A percentile compares a stretch with the other conserved stretches of the same genome.
Evolutionary conservation across 1,139 yeast genomes (phyloP).

Genomic region (Suhomyces yuchorum): DNA sequence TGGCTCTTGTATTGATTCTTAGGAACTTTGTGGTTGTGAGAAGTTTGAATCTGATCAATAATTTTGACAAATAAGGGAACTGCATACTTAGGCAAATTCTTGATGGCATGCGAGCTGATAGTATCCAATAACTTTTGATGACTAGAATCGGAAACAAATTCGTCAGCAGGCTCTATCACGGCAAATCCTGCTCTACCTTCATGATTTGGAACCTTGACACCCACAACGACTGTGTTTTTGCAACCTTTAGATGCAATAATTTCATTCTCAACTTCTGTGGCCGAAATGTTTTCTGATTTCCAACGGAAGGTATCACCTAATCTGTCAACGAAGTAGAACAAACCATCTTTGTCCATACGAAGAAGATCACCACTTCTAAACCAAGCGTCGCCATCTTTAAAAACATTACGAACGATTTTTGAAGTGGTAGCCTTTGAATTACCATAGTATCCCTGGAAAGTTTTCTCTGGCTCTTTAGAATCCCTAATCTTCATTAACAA

Average conservation of each 20-base stretch:
- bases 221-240: constrained; percentile 81
- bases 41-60: constrained; percentile 59
- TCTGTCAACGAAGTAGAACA: constrained; percentile 85
- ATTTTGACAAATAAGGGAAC: constrained; percentile 82
- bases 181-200: constrained; percentile 97
- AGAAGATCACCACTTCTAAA: constrained; percentile 87
- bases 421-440: constrained; percentile 77
- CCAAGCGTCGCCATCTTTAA: constrained; percentile 88
- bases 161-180: constrained; percentile 59
- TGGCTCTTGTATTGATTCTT: constrained; percentile 79
- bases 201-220: constrained; percentile 81
- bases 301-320: constrained; percentile 96
- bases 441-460: constrained; percentile 89
- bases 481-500: constrained; percentile 72
- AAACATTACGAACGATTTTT: constrained; percentile 72
- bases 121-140: constrained; percentile 35
- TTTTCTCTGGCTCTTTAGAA: constrained; percentile 62
- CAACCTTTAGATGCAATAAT: constrained; percentile 56
- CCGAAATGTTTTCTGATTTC: constrained; percentile 95
- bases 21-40: constrained; percentile 86
- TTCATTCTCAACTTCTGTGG: constrained; percentile 88
- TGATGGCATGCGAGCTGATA: constrained; percentile 37
- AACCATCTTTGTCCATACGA: constrained; percentile 65
- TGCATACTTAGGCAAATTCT: constrained; percentile 80
- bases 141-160: constrained; percentile 24